A percentile compares a stretch with the other conserved stretches of the same genome.
These are phyloP conservation scores for Mortierella sp. DNA, from an alignment of 371 early-diverging fungal genomes.

Conservation along the genomic window DNA sequence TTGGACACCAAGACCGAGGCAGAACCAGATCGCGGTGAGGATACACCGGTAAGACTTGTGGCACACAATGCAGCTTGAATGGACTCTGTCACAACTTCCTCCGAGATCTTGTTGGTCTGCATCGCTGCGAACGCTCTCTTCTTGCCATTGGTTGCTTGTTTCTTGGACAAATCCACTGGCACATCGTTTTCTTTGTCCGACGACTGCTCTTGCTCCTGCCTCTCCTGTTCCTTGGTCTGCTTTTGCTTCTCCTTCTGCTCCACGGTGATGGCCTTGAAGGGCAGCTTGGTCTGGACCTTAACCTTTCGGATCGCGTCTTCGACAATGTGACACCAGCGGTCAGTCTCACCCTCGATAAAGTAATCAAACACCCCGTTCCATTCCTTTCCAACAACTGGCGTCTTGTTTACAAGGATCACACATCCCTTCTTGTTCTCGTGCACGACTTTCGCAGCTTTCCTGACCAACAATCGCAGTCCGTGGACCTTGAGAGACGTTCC, in stretches of 20 bases:
- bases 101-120: slow-evolving; percentile 7
- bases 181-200: slow-evolving; percentile 37
- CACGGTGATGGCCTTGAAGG: slow-evolving; percentile 42
- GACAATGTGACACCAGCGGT: slow-evolving; percentile 71
- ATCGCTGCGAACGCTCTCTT: slow-evolving; percentile 27
- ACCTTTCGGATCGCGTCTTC: slow-evolving; percentile 46
- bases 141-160: slow-evolving; percentile 19
- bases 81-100: slow-evolving; percentile 9
- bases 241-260: slow-evolving; percentile 27
- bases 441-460: slow-evolving; percentile 82
- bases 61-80: slow-evolving; percentile 14
- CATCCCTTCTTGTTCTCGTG: slow-evolving; percentile 64
- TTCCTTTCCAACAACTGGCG: slow-evolving; percentile 69
- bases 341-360: slow-evolving; percentile 84
- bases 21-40: neutral
- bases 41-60: slow-evolving; percentile 1
- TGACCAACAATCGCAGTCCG: slow-evolving; percentile 92
- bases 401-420: slow-evolving; percentile 72
- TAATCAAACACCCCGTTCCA: slow-evolving; percentile 94
- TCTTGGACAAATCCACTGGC: slow-evolving; percentile 16
- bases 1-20: neutral
- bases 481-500: slow-evolving; percentile 98
- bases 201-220: slow-evolving; percentile 37
- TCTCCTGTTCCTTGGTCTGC: slow-evolving; percentile 25
- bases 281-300: slow-evolving; percentile 52